Evolutionary conservation across 2,329 filamentous ascomycete genomes (phyloP).

Genomic region (Neopestalotiopsis rosae): DNA sequence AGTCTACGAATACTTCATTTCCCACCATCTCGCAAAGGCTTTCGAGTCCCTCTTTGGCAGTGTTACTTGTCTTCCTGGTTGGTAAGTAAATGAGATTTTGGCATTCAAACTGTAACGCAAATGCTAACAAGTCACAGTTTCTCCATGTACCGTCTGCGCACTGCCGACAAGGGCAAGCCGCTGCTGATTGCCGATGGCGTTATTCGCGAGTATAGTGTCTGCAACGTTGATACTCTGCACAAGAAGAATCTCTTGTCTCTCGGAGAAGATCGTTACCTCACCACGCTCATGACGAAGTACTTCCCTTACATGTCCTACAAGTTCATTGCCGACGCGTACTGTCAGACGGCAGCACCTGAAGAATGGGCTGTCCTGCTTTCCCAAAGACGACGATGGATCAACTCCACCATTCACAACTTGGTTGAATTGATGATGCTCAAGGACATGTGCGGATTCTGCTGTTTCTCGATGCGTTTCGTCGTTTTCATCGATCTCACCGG

Average conservation of each 20-base stretch:
- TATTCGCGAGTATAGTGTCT: slow-evolving; percentile 87
- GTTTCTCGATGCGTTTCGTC: slow-evolving; percentile 96
- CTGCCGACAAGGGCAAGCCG: slow-evolving; percentile 91
- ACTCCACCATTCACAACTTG: slow-evolving; percentile 97
- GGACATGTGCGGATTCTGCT: slow-evolving; percentile 98
- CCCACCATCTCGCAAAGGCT: slow-evolving; percentile 93
- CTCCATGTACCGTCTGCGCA: slow-evolving; percentile 96
- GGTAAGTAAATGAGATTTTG: slow-evolving; percentile 66
- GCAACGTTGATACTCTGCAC: slow-evolving; percentile 90
- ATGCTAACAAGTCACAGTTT: slow-evolving; percentile 66
- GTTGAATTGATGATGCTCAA: slow-evolving; percentile 88
- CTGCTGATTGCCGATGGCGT: slow-evolving; percentile 90
- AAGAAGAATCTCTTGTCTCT: slow-evolving; percentile 82
- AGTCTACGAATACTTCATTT: slow-evolving; percentile 99
- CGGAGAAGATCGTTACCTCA: slow-evolving; percentile 87
- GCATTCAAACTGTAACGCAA: background rate
- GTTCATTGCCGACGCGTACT: slow-evolving; percentile 91
- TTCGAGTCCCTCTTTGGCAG: slow-evolving; percentile 98
- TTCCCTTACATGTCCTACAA: slow-evolving; percentile 97
- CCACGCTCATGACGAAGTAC: slow-evolving; percentile 97
- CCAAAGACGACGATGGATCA: slow-evolving; percentile 99
- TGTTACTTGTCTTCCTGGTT: slow-evolving; percentile 98
- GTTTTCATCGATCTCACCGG: slow-evolving; percentile 94
- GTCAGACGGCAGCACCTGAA: slow-evolving; percentile 91
- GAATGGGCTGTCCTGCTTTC: slow-evolving; percentile 93